Evolutionary conservation across 257 asterid species (phyloP), one percentile per base, ranked within the genome.

Genomic region (Primulina huaijiensis): DNA sequence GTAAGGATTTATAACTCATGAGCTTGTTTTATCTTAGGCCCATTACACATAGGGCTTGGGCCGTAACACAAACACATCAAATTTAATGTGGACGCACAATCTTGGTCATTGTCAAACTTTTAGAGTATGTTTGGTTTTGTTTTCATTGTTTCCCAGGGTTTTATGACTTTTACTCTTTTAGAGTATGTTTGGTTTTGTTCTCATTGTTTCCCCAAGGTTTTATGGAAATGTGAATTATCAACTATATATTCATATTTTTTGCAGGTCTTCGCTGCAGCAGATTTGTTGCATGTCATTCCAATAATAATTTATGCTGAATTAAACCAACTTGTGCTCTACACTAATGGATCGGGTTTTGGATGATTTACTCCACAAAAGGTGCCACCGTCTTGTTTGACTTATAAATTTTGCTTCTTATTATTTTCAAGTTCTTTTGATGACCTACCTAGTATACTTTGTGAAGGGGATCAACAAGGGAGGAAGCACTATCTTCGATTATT

Each of bases 381-480:
- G 68, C 33, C 25, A 23, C 25, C 25, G 57, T 68, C 68, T 68
- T 21, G 35, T 40, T 52, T 12, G 25, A 30, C 21, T 38, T 8
- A 11, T 57, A 60, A 52, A 25, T 62, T 67, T 68, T 3, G 17
- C 37, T 67, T 21, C 55, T 62, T 3, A 3, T 53, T 34, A 56
- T 31, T 21, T 38, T 71, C 67, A 12, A 34, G 1, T 16, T 53
- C 70, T 0, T 0, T 69, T 55, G 57, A 37, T 69, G 31, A 52
- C 43, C 62, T 25, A 59, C 7, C 14, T 12, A 21, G 33, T 50
- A 8, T 61, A 2, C 43, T 67, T 52, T 72, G 61, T 62, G 43
- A 57, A 77, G 82, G 72, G 75, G 60, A 38, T 63, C 78, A 34
- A 69, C 71, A 64, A 77, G 82, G 58, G 82, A 77, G 65, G 71